These are phyloP conservation scores for Solanum virginianum DNA, from an alignment of 257 asterid genomes.

Conservation along the genomic window DNA sequence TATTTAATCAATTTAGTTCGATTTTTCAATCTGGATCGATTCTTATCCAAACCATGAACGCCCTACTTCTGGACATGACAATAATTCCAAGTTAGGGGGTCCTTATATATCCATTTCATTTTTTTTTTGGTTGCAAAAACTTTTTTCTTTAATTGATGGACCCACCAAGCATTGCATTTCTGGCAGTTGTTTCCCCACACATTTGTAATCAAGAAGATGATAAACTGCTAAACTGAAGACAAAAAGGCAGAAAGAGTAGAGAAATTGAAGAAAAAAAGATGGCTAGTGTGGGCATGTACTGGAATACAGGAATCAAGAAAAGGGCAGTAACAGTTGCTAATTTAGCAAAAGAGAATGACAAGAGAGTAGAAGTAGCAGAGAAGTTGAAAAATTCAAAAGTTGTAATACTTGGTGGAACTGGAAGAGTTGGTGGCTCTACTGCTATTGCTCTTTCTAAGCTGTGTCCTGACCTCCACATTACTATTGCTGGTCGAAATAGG, in stretches of 20 bases:
- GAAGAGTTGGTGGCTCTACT: conserved; percentile 97
- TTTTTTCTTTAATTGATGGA: not conserved
- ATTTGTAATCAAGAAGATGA: not conserved
- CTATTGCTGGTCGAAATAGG: conserved; percentile 84
- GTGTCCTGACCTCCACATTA: conserved; percentile 55
- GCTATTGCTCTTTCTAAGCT: conserved; percentile 67
- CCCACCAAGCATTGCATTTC: not conserved
- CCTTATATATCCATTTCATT: too few relatives aligned
- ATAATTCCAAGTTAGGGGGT: too few relatives aligned
- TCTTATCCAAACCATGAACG: too few relatives aligned
- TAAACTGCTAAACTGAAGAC: not conserved
- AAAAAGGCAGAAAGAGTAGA: not conserved
- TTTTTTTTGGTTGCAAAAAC: too few relatives aligned
- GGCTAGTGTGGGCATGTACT: conserved; percentile 45
- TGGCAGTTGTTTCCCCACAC: not conserved
- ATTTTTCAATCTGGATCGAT: too few relatives aligned
- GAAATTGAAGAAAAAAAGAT: conserved; percentile 2
- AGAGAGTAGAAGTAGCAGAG: conserved; percentile 34
- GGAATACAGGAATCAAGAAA: conserved; percentile 12
- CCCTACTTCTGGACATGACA: too few relatives aligned
- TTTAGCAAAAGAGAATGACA: conserved; percentile 10
- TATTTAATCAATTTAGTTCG: too few relatives aligned
- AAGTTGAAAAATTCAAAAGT: conserved; percentile 47
- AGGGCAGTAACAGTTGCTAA: conserved; percentile 18
- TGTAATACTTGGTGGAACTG: conserved; percentile 85